Base-by-base conservation (phyloP, 169 alveolate species). In the Miamiensis avidus region DNA sequence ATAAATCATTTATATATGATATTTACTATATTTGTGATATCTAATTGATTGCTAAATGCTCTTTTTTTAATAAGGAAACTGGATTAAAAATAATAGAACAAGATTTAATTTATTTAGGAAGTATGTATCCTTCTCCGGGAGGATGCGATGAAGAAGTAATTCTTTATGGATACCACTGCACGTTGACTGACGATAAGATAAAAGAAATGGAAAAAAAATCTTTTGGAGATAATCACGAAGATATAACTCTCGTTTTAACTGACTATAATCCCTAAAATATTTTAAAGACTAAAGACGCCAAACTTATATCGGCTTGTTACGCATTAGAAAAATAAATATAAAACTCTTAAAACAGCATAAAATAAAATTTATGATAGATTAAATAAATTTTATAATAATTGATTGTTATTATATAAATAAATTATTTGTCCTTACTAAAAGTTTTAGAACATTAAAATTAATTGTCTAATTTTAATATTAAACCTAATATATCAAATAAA, bases 111-210 rank as follows among this genome's bases (percentile, higher is more conserved):
- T 75, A 74, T 49, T 75, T 86, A 32, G 83, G 78, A 20, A 78
- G 75, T 29, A 65, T 86, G 20, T 81, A 34, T 27, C 78, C 81
- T 11, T 81, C 87, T 25, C 84, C 86, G 34, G 90, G 90, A 74
- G 90, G 90, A 30, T 74, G 84, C 31, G 90, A 86, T 86, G 90
- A 86, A 33, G 84, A 74, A 25, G 29, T 86, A 15, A 76, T 81
- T 28, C 32, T 86, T 34, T 86, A 74, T 81, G 82, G 49, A 29
- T 86, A 81, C 0, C 81, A 86, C 75, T 74, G 75, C 31, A 20
- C 79, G 20, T 64, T 86, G 76, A 65, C 74, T 74, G 65, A 79
- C n/a, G 76, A 34, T 64, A 49, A 81, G 65, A 32, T 86, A 75
- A 65, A 86, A n/a, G 87, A 81, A 28, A 81, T 86, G 31, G 31